Evolutionary conservation across 345 rosid species (phyloP).

Genomic region (Eucalyptus globulus): DNA sequence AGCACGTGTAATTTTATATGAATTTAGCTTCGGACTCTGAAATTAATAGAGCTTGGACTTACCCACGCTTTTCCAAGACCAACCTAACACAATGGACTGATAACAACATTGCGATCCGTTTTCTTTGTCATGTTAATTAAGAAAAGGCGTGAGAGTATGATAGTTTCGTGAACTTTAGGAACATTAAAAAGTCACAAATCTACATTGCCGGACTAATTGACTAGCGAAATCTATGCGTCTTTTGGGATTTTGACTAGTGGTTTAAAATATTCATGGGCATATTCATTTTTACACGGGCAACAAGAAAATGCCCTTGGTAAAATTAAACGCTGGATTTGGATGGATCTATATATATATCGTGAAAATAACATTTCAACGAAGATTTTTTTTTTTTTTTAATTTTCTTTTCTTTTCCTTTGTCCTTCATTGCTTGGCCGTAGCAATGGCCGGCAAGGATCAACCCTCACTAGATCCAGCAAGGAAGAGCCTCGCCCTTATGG

Average conservation of each 20-base stretch:
- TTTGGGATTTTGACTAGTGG: not conserved
- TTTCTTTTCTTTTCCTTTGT: too few species aligned
- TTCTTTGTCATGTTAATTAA: not conserved
- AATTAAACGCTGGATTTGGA: not conserved
- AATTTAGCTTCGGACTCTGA: not conserved
- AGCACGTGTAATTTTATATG: not conserved
- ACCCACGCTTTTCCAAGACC: not conserved
- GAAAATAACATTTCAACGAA: not conserved
- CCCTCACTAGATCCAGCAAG: accelerated
- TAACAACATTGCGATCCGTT: not conserved
- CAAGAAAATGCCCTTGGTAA: not conserved
- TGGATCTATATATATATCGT: not conserved
- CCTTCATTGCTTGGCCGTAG: too few species aligned
- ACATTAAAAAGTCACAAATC: not conserved
- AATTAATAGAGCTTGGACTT: not conserved
- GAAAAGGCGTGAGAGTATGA: not conserved
- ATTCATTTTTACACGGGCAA: not conserved
- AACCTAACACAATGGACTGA: not conserved
- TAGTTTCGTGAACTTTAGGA: not conserved
- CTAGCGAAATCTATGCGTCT: not conserved
- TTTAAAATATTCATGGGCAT: not conserved
- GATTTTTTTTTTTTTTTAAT: not conserved
- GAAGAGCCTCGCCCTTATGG: too few species aligned
- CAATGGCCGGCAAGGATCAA: accelerated
- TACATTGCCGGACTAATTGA: not conserved